A percentile compares a stretch with the other conserved stretches of the same genome.
These are phyloP conservation scores for Pseudoperonospora humuli DNA, from an alignment of 352 stramenopile species.

Conservation along the genomic window DNA sequence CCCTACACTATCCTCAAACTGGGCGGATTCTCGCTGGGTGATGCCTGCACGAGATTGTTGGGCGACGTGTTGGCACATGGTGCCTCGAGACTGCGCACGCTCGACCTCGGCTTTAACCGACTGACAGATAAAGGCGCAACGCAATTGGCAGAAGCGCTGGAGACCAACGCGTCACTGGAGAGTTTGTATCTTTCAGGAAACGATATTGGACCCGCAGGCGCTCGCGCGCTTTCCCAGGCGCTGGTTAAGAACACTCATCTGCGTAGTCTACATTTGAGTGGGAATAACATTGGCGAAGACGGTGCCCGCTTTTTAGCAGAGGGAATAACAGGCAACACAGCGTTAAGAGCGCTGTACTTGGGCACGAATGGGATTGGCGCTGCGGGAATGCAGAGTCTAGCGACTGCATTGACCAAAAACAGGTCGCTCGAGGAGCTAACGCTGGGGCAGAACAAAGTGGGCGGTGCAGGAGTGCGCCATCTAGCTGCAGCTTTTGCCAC, in stretches of 20 bases:
- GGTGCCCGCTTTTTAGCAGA: conserved; percentile 42
- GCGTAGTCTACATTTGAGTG: conserved; percentile 60
- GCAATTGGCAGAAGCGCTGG: conserved; percentile 46
- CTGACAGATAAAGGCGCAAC: conserved; percentile 60
- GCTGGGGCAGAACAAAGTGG: conserved; percentile 71
- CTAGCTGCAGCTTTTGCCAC: conserved; percentile 53
- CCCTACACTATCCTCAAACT: conserved; percentile 67
- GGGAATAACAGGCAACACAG: conserved; percentile 44
- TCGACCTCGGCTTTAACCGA: conserved; percentile 78
- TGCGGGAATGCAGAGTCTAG: conserved; percentile 51
- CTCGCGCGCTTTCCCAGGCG: conserved; percentile 35
- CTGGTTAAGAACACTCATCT: conserved; percentile 54
- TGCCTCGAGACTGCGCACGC: conserved; percentile 36
- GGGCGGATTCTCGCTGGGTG: conserved; percentile 68
- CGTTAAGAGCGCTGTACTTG: conserved; percentile 59
- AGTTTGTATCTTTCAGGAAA: conserved; percentile 78
- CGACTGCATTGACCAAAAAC: conserved; percentile 51
- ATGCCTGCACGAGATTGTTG: conserved; percentile 51
- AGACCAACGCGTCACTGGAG: conserved; percentile 54
- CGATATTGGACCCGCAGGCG: conserved; percentile 58
- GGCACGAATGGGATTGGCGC: conserved; percentile 74
- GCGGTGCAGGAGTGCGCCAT: conserved; percentile 45
- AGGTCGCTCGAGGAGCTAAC: conserved; percentile 57
- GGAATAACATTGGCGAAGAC: conserved; percentile 80
- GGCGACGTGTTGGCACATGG: conserved; percentile 38